Conservation (phyloP, 371 early-diverging fungal species). For the Mortierella sp. region DNA sequence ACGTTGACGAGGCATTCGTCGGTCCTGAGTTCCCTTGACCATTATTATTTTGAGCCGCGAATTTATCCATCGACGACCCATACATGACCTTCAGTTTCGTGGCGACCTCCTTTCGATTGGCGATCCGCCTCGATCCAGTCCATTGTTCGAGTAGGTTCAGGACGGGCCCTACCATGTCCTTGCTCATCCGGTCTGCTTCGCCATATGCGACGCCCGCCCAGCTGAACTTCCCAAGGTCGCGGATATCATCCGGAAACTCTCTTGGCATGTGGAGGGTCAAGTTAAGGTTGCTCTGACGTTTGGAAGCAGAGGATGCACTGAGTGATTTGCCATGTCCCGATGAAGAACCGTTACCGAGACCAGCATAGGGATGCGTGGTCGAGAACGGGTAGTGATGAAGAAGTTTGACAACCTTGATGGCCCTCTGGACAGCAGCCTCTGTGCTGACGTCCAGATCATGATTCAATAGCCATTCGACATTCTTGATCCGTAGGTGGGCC, state of each 20-base stretch:
- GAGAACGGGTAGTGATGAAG: conserved; percentile 18
- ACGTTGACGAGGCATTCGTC: conserved; percentile 15
- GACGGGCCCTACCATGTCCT: conserved; percentile 46
- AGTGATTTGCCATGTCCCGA: conserved; percentile 13
- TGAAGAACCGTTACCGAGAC: not conserved
- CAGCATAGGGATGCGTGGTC: not conserved
- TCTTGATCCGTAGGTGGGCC: conserved; percentile 50
- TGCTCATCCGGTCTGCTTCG: conserved; percentile 44
- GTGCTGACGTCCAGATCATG: conserved; percentile 52
- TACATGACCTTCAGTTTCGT: conserved; percentile 53
- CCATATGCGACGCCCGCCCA: conserved; percentile 54
- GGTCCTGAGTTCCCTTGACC: not conserved
- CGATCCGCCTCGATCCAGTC: conserved; percentile 34
- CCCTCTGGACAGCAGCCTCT: conserved; percentile 38
- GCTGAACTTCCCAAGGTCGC: conserved; percentile 49
- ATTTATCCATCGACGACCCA: conserved; percentile 29
- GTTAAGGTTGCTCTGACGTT: too few species aligned
- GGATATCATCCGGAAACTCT: conserved; percentile 26
- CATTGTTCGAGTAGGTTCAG: conserved; percentile 35
- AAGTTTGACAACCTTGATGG: conserved; percentile 47
- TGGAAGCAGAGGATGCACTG: conserved; percentile 10
- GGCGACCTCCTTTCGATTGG: conserved; percentile 39
- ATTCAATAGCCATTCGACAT: conserved; percentile 52
- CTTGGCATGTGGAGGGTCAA: too few species aligned
- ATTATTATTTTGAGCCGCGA: not conserved